Percentiles rank a stretch among this genome's conserved stretches.
Conservation (phyloP, 768 basidiomycete species). For the Serendipita sp. region DNA sequence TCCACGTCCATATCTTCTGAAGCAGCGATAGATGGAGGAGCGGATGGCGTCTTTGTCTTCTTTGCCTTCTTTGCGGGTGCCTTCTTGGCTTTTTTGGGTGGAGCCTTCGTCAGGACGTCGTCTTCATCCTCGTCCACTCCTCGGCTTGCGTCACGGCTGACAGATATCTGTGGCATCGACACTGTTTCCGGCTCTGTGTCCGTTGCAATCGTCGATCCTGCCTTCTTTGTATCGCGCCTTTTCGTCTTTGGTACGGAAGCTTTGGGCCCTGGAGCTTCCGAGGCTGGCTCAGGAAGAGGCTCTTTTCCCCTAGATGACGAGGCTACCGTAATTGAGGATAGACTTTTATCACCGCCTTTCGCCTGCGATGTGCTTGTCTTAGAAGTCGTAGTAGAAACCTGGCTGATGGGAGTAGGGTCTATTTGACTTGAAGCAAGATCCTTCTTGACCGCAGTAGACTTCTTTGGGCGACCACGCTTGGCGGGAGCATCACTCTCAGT, state of each 20-base stretch:
- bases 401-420: neutral
- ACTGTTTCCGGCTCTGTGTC: neutral
- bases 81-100: neutral
- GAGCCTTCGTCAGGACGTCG: neutral
- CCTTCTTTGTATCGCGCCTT: neutral
- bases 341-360: neutral
- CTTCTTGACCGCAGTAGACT: neutral
- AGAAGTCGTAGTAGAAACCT: neutral
- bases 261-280: neutral
- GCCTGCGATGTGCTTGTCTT: neutral
- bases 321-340: neutral
- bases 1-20: neutral
- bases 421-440: neutral
- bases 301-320: neutral
- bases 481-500: constrained; percentile 1
- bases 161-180: neutral
- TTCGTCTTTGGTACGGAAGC: neutral
- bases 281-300: neutral
- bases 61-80: neutral
- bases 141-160: neutral
- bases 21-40: neutral
- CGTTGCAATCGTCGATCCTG: neutral
- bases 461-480: neutral
- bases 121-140: neutral
- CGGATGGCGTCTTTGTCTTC: neutral